Conservation (phyloP, 345 rosid genomes). For the Euphorbia peplus region DNA sequence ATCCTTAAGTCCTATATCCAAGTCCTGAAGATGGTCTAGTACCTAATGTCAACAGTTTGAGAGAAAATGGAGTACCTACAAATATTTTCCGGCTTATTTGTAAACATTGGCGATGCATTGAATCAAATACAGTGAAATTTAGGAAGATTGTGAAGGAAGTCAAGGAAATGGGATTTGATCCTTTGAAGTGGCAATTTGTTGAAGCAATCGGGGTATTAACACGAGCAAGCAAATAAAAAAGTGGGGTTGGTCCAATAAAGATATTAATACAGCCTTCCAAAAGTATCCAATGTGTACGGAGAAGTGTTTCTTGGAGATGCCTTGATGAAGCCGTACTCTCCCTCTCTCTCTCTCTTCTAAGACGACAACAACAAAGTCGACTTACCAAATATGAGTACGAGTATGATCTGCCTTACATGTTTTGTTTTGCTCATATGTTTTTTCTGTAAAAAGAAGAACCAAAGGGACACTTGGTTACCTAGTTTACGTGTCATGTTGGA, state of each 20-base stretch:
- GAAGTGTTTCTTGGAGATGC: too few relatives aligned
- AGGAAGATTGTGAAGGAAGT: slow-evolving; percentile 26
- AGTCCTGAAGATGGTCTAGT: too few relatives aligned
- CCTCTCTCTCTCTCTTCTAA: background rate
- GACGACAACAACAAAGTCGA: too few relatives aligned
- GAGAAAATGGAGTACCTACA: too few relatives aligned
- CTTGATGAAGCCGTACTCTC: slow-evolving; percentile 37
- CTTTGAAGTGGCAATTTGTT: slow-evolving; percentile 34
- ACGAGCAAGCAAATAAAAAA: slow-evolving; percentile 31
- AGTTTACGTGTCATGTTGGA: too few relatives aligned
- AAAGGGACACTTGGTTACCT: too few relatives aligned
- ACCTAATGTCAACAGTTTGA: too few relatives aligned
- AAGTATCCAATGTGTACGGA: slow-evolving; percentile 43
- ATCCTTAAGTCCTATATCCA: too few relatives aligned
- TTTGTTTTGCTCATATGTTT: too few relatives aligned
- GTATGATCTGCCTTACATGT: too few relatives aligned
- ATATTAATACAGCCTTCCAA: slow-evolving; percentile 35
- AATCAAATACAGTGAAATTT: background rate
- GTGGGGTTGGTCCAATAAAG: slow-evolving; percentile 58
- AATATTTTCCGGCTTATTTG: background rate
- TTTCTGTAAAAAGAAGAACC: too few relatives aligned
- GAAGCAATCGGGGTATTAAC: slow-evolving; percentile 33
- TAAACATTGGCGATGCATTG: background rate
- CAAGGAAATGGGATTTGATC: slow-evolving; percentile 44
- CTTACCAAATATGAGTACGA: too few relatives aligned